Conservation (phyloP, 2,329 filamentous ascomycete species). For the Nothopassalora personata region DNA sequence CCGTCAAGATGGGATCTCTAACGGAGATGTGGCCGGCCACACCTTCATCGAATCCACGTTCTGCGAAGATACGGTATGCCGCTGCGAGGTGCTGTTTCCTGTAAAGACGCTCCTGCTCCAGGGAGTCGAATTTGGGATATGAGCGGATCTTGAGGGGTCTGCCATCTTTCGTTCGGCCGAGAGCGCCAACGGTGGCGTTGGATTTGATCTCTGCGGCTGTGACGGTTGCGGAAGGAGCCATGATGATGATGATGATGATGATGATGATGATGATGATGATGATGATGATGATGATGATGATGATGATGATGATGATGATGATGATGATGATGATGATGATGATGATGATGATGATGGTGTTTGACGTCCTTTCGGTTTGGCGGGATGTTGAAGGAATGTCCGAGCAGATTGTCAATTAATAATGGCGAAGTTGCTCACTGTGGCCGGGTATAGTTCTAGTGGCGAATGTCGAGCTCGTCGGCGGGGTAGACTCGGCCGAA, state of each 20-base stretch:
- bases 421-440: no score
- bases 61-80: slow-evolving; percentile 41
- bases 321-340: no score
- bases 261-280: no score
- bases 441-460: background rate
- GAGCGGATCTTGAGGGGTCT: slow-evolving; percentile 43
- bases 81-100: slow-evolving; percentile 41
- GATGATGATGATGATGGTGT: slow-evolving; percentile 26
- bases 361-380: background rate
- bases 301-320: no score
- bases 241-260: slow-evolving; percentile 20
- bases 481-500: background rate
- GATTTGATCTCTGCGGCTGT: slow-evolving; percentile 33
- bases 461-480: background rate
- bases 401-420: no score
- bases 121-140: slow-evolving; percentile 38
- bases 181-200: slow-evolving; percentile 42
- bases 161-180: slow-evolving; percentile 44
- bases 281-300: no score
- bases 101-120: slow-evolving; percentile 37
- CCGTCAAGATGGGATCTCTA: slow-evolving; percentile 35
- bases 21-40: slow-evolving; percentile 39
- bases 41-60: slow-evolving; percentile 39
- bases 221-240: slow-evolving; percentile 37
- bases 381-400: background rate